Conservation (phyloP, 352 stramenopile genomes). For the Aphanomyces stellatus region DNA sequence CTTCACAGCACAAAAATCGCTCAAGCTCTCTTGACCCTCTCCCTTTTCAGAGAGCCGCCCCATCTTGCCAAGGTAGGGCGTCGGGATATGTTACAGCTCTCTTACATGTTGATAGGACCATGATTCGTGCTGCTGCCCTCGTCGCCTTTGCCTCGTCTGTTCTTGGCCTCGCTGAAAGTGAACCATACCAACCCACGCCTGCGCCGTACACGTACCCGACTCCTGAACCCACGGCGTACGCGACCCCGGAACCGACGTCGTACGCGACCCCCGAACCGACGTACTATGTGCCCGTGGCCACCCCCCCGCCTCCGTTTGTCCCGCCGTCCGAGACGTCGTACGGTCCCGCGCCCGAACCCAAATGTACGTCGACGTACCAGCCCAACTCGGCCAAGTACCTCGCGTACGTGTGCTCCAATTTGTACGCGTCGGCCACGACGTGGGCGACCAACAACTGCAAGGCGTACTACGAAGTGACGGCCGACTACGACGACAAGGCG, state of each 20-base stretch:
- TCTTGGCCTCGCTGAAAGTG: neutral
- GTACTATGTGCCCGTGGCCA: neutral
- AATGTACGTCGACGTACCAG: slow-evolving; percentile 17
- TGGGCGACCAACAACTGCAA: slow-evolving; percentile 20
- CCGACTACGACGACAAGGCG: slow-evolving; percentile 13
- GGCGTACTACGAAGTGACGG: slow-evolving; percentile 16
- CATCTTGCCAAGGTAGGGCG: too few relatives aligned
- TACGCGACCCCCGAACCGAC: slow-evolving; percentile 9
- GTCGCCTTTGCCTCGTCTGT: neutral
- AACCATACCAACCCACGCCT: neutral
- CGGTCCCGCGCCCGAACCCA: slow-evolving; percentile 10
- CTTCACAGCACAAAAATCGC: slow-evolving; percentile 10
- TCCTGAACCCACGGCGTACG: neutral
- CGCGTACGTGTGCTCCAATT: slow-evolving; percentile 11
- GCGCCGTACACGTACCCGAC: neutral
- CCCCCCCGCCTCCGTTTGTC: slow-evolving; percentile 13
- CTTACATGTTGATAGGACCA: neutral
- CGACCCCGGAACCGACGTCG: neutral
- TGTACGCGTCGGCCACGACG: slow-evolving; percentile 13
- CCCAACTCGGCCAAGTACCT: slow-evolving; percentile 21
- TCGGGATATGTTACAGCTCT: too few relatives aligned
- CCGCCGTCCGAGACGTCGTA: slow-evolving; percentile 9
- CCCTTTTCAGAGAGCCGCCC: neutral
- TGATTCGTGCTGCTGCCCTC: slow-evolving; percentile 12
- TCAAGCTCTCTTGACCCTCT: slow-evolving; percentile 9